Evolutionary conservation across 371 early-diverging fungal species (phyloP).

Genomic region (Conidiobolus incongruus): DNA sequence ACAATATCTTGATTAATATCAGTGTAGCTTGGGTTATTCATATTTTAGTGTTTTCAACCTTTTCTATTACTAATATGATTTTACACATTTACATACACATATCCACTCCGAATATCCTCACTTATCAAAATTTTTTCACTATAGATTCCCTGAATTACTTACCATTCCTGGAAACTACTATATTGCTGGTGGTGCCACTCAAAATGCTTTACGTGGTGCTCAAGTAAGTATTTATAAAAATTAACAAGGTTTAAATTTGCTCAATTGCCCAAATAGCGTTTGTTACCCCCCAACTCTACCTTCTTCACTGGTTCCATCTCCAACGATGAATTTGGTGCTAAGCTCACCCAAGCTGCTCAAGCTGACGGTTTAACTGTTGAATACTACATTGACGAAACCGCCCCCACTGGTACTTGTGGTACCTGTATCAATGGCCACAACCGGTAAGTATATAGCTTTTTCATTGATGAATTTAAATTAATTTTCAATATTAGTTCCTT

Average conservation of each 20-base stretch:
- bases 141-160: conserved; percentile 2
- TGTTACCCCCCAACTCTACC: conserved; percentile 65
- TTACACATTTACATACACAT: too few species aligned
- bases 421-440: conserved; percentile 76
- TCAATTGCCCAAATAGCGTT: too few species aligned
- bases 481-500: too few species aligned
- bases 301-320: conserved; percentile 83
- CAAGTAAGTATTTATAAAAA: too few species aligned
- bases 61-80: too few species aligned
- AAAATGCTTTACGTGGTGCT: conserved; percentile 83
- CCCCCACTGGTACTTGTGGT: conserved; percentile 86
- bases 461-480: too few species aligned
- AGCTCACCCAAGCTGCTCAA: conserved; percentile 48
- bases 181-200: conserved; percentile 90
- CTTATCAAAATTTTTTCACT: conserved; percentile 5
- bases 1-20: too few species aligned
- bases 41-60: too few species aligned
- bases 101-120: too few species aligned
- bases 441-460: too few species aligned
- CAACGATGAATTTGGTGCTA: conserved; percentile 53
- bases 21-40: too few species aligned
- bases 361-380: conserved; percentile 67
- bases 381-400: conserved; percentile 45
- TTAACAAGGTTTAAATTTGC: too few species aligned
- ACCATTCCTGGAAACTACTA: conserved; percentile 27